Evolutionary conservation across 441 rosid species (phyloP), one percentile per base, ranked within the genome.

Genomic region (Erodium trifolium): DNA sequence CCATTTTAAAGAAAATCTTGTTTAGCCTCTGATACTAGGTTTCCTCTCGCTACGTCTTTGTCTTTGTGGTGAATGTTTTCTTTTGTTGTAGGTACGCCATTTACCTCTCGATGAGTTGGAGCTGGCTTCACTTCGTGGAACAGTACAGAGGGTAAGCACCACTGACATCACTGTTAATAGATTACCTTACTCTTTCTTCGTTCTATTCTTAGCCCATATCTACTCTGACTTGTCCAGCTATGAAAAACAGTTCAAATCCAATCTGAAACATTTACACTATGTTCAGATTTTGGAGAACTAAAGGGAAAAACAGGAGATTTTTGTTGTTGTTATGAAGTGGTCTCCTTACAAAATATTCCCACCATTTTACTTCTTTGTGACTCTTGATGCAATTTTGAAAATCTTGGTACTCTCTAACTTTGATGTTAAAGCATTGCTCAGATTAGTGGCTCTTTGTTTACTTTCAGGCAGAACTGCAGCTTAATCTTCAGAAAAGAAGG

Each of bases 61-160:
- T 59, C 63, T 59, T 10, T 19, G 63, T 59, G 0, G 12, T 16
- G 63, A 57, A 0, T 18, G 63, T 64, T 70, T 16, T 57, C 74
- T 41, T 76, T 31, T 47, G 5, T 57, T 78, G 76, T 79, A 94
- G 99, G 80, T 94, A 68, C 96, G 96, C 51, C 72, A 94, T 72
- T 84, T 94, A 79, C 99, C 99, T 29, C 89, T 94, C 62, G 99
- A 94, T 84, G 99, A 94, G 73, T 78, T 92, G 85, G 98, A 94
- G 84, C 83, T 94, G 86, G 98, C 97, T 79, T 94, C 99, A 57
- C 92, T 94, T 31, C 81, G 98, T 23, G 98, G 99, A 75, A 85
- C 91, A 65, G 72, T 92, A 77, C 99, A 92, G 74, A 86, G 83
- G 87, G 99, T 92, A 85, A 78, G 85, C 34, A 19, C 60, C 59